Evolutionary conservation across 1,284 basidiomycete species (phyloP), one percentile per base, ranked within the genome.

Genomic region (Pseudozyma tsukubaensis): DNA sequence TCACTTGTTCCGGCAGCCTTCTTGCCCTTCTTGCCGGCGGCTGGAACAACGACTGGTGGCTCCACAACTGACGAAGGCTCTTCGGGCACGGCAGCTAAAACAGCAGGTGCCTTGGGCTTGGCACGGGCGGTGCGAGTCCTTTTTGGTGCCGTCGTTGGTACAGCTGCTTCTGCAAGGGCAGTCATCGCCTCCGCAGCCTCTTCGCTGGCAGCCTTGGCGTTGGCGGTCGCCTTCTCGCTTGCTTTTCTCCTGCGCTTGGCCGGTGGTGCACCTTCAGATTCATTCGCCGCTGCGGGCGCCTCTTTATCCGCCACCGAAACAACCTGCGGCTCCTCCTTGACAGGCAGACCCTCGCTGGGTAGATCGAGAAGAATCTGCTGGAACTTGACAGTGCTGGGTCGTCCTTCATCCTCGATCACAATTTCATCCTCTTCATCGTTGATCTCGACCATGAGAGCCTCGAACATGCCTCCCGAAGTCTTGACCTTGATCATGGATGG

Each of bases 401-500:
- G 53, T n/a, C 73, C 73, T 24, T 72, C 59, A n/a, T 76, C 73
- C 45, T 72, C 68, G 40, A 76, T 72, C 18, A 72, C 47, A 21
- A 76, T 66, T 50, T 72, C 73, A 47, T 76, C 73, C 29, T 59
- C 64, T 8, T 61, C 68, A 14, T 76, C 64, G 19, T 36, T 50
- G 10, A 76, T 57, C 42, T 72, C 68, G 39, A 67, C 63, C 68
- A 72, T 69, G 19, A 68, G 40, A 13, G 69, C 73, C 36, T 72
- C 64, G 60, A 70, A 81, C 56, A 77, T 63, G 40, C 76, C 75
- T 19, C 78, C 68, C 4, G 72, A 59, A 19, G 65, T 62, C 59
- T 74, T 77, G 56, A 81, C 62, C 34, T 64, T 73, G 53, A 80
- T 55, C 32, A 60, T 58, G 18, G 57, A 48, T 1, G 72, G 74